Percentiles rank a stretch among this genome's conserved stretches.
Conservation (phyloP, 148 eudicot genomes). For the Silene uniflora region DNA sequence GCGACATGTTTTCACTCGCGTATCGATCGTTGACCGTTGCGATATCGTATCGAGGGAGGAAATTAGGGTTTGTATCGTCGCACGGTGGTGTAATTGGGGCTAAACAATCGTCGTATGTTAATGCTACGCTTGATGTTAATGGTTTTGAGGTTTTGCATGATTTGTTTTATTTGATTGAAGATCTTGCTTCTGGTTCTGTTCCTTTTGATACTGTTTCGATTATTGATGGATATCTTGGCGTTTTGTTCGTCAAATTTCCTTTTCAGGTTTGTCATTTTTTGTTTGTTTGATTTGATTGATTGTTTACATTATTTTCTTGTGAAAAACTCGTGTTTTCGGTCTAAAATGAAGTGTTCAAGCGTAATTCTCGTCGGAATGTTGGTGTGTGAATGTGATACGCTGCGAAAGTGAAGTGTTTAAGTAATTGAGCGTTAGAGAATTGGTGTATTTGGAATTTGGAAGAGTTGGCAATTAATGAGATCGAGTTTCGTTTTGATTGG, state of each 20-base stretch:
- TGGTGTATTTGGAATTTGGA: not conserved
- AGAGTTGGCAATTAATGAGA: not conserved
- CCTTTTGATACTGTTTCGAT: slow-evolving; percentile 48
- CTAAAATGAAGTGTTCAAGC: not conserved
- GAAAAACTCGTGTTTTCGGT: not conserved
- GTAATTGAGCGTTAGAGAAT: no score
- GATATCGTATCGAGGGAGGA: slow-evolving; percentile 39
- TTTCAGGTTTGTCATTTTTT: slow-evolving; percentile 32
- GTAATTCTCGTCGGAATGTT: no score
- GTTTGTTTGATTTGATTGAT: not conserved
- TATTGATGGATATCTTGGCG: slow-evolving; percentile 31
- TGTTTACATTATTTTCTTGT: not conserved
- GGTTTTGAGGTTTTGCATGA: slow-evolving; percentile 53
- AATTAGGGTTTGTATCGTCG: slow-evolving; percentile 41
- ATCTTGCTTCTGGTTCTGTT: slow-evolving; percentile 46
- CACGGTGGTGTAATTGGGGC: slow-evolving; percentile 37
- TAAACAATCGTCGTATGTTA: slow-evolving; percentile 34
- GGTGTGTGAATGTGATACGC: no score
- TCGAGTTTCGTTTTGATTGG: not conserved
- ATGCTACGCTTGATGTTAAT: slow-evolving; percentile 39
- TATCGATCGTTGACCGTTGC: slow-evolving; percentile 34
- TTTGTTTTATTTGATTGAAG: slow-evolving; percentile 43
- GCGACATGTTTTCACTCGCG: slow-evolving; percentile 39
- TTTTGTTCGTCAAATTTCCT: slow-evolving; percentile 36
- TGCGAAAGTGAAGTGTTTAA: no score